phyloP scores from a whole-genome alignment of 1,284 basidiomycete species.

The Austroboletus niveus region DNA sequence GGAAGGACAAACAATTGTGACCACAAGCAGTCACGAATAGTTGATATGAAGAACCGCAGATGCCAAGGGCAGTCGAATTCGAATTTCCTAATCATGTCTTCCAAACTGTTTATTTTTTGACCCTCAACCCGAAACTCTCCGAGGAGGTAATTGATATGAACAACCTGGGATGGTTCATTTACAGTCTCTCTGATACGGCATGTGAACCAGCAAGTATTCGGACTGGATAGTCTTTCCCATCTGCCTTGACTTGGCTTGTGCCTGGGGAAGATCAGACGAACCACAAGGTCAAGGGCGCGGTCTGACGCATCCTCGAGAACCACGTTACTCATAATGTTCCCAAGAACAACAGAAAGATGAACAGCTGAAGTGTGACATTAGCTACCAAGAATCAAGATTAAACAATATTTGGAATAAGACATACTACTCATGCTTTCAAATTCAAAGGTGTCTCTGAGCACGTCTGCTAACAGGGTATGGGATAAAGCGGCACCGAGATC shows the following conservation, averaged over 20 bases:
- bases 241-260: not conserved
- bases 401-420: too few relatives aligned
- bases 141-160: not conserved
- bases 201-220: not conserved
- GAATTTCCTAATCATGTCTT: too few relatives aligned
- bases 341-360: conserved; percentile 27
- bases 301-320: conserved; percentile 1
- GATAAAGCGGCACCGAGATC: not conserved
- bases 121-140: conserved; percentile 19
- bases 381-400: too few relatives aligned
- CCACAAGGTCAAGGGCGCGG: conserved; percentile 33
- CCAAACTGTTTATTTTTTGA: conserved; percentile 35
- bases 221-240: not conserved
- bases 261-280: conserved; percentile 33
- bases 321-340: conserved; percentile 13
- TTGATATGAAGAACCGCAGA: too few relatives aligned
- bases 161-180: not conserved
- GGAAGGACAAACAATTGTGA: too few relatives aligned
- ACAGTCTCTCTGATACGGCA: not conserved
- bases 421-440: too few relatives aligned
- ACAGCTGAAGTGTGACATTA: conserved; percentile 3
- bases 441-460: not conserved
- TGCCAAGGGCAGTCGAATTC: too few relatives aligned
- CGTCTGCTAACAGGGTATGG: not conserved
- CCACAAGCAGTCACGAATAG: too few relatives aligned